These are phyloP conservation scores for Fusarium solani-melongenae DNA, from an alignment of 2,329 filamentous ascomycete genomes.

Conservation along the genomic window DNA sequence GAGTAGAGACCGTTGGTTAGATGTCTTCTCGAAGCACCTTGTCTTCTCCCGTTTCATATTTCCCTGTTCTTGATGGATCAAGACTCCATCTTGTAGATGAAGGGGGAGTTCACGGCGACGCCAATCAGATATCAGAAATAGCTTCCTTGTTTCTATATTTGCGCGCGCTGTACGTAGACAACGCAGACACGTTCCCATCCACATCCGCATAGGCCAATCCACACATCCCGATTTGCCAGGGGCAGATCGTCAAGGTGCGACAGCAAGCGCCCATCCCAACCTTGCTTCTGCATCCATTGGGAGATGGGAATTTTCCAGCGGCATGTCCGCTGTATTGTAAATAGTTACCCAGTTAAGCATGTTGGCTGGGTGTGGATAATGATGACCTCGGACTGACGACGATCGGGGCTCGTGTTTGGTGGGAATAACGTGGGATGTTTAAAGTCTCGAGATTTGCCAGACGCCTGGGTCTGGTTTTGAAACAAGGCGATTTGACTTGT, in stretches of 20 bases:
- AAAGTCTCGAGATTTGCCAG: not conserved
- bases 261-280: not conserved
- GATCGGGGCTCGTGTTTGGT: conserved; percentile 3
- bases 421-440: conserved; percentile 8
- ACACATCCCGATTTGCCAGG: conserved; percentile 12
- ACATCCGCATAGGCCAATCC: not conserved
- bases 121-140: not conserved
- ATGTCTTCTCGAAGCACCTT: not conserved
- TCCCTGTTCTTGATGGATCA: conserved; percentile 3
- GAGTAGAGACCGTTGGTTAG: not conserved
- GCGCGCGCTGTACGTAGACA: not conserved
- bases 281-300: not conserved
- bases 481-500: not conserved
- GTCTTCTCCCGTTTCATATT: conserved; percentile 24
- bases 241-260: conserved; percentile 10
- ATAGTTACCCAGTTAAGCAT: not conserved
- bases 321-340: conserved; percentile 5
- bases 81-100: not conserved
- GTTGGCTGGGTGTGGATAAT: conserved; percentile 23
- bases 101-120: conserved; percentile 1
- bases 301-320: not conserved
- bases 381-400: conserved; percentile 30
- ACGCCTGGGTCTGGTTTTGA: not conserved
- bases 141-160: conserved; percentile 1
- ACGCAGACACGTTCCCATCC: conserved; percentile 13